Evolutionary conservation across 305 asterid species (phyloP), one percentile per base, ranked within the genome.

Genomic region (Fraxinus latifolia): DNA sequence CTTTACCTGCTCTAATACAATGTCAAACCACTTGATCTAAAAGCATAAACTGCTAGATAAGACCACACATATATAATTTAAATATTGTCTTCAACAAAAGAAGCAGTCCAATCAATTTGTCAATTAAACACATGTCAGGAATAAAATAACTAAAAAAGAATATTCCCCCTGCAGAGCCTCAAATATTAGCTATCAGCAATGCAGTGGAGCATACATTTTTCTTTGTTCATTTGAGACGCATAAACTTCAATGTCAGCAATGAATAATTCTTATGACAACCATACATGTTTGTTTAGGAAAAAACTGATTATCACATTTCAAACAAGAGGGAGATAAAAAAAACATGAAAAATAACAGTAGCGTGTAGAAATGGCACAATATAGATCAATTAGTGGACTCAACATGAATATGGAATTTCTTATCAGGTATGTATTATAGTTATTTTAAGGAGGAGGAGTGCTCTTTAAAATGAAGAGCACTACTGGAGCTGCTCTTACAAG

Each of bases 191-290:
- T 8, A 60, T 60, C 71, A 21, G 14, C 71, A 21, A 62, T 21
- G 15, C 32, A 14, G 74, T 62, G 55, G 50, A 17, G 42, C 15
- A 84, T 47, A 33, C 47, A 72, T 17, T 81, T 58, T 84, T 9
- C 31, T 23, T 62, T 32, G 29, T 19, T 65, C 62, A 76, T 76
- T 74, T 80, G 44, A 75, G 42, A 31, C 6, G 34, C 71, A 67
- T 14, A 29, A 67, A 67, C 21, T 67, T 67, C 74, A 67, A 31
- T 14, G 74, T 68, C 11, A 68, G 37, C 71, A 27, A 68, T 29
- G 37, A 12, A 27, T 27, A 29, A 68, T 27, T 68, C 75, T 68
- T 68, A 1, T 29, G 39, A 31, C 39, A 68, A 68, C 75, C 37
- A 11, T 27, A 9, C 34, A 25, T 67, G 17, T 67, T 27, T 67